Conservation (phyloP, 2,329 filamentous ascomycete species). For the Xenosphaeropsis pyriputrescens region DNA sequence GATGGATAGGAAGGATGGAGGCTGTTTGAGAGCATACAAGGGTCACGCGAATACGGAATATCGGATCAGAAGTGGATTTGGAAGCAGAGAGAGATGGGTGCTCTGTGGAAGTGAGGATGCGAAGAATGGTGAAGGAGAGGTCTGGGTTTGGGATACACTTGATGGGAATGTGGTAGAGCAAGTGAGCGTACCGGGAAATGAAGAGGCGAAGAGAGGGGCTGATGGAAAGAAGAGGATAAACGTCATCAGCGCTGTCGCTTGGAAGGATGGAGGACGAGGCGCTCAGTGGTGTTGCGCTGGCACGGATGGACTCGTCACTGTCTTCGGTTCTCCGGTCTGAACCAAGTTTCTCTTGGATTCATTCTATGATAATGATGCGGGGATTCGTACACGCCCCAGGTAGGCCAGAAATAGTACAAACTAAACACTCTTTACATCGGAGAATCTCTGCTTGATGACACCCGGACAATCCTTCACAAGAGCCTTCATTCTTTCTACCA, state of each 20-base stretch:
- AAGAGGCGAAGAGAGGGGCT: slow-evolving; percentile 2
- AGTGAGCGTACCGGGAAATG: slow-evolving; percentile 29
- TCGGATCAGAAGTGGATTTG: slow-evolving; percentile 33
- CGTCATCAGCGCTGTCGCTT: slow-evolving; percentile 45
- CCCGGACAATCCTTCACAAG: too few species aligned
- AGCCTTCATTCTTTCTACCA: too few species aligned
- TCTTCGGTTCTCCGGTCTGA: slow-evolving; percentile 25
- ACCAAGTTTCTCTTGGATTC: too few species aligned
- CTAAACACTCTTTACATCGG: too few species aligned
- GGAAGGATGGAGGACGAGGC: slow-evolving; percentile 46
- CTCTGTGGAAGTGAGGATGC: slow-evolving; percentile 61
- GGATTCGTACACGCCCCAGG: too few species aligned
- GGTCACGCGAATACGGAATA: slow-evolving; percentile 24
- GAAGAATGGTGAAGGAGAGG: slow-evolving; percentile 10
- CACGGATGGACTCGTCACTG: too few species aligned
- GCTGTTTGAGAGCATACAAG: slow-evolving; percentile 57
- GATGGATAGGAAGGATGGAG: slow-evolving; percentile 65
- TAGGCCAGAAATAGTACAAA: too few species aligned
- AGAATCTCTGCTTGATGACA: too few species aligned
- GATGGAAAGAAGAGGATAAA: slow-evolving; percentile 36
- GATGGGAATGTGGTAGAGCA: slow-evolving; percentile 52
- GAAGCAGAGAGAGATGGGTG: slow-evolving; percentile 62
- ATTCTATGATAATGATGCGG: too few species aligned
- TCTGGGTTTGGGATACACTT: slow-evolving; percentile 73
- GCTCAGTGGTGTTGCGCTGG: slow-evolving; percentile 37